Evolutionary conservation across 2,329 filamentous ascomycete genomes (phyloP).

Genomic region (Xylaria polymorpha): DNA sequence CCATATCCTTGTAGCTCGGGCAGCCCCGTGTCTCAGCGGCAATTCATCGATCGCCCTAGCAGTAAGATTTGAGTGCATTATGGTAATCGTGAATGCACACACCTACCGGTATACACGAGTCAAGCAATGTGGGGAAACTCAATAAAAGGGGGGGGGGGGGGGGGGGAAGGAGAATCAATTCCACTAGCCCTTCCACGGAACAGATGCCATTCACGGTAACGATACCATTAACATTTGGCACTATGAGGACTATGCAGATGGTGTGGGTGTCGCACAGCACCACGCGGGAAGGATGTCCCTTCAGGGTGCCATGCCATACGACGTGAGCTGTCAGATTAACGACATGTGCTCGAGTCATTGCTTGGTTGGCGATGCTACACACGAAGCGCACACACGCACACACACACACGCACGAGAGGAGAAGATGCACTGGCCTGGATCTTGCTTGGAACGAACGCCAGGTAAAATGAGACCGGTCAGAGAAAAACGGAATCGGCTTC

Average conservation of each 20-base stretch:
- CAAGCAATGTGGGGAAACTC: slow-evolving; percentile 18
- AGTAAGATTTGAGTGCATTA: slow-evolving; percentile 25
- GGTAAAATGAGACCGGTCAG: slow-evolving; percentile 37
- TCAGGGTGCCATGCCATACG: slow-evolving; percentile 31
- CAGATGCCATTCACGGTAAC: slow-evolving; percentile 8
- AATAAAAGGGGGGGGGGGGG: neutral
- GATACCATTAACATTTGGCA: slow-evolving; percentile 11
- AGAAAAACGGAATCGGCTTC: slow-evolving; percentile 33
- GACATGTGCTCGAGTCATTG: slow-evolving; percentile 29
- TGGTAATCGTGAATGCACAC: slow-evolving; percentile 22
- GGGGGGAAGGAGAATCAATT: too few relatives aligned
- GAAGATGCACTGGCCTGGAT: neutral
- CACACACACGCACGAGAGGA: slow-evolving; percentile 18
- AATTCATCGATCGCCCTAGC: slow-evolving; percentile 11
- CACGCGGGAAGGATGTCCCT: slow-evolving; percentile 35
- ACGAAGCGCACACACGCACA: too few relatives aligned
- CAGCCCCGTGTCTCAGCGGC: slow-evolving; percentile 25
- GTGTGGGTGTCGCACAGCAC: slow-evolving; percentile 33
- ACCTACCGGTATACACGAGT: slow-evolving; percentile 28
- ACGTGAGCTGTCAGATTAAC: slow-evolving; percentile 39
- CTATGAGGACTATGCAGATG: slow-evolving; percentile 23
- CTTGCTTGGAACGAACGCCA: slow-evolving; percentile 15
- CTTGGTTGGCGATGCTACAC: slow-evolving; percentile 21
- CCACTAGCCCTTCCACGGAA: slow-evolving; percentile 7
- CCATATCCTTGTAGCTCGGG: slow-evolving; percentile 21